These are phyloP conservation scores for Capsicum pubescens DNA, from an alignment of 257 asterid species.

Conservation along the genomic window DNA sequence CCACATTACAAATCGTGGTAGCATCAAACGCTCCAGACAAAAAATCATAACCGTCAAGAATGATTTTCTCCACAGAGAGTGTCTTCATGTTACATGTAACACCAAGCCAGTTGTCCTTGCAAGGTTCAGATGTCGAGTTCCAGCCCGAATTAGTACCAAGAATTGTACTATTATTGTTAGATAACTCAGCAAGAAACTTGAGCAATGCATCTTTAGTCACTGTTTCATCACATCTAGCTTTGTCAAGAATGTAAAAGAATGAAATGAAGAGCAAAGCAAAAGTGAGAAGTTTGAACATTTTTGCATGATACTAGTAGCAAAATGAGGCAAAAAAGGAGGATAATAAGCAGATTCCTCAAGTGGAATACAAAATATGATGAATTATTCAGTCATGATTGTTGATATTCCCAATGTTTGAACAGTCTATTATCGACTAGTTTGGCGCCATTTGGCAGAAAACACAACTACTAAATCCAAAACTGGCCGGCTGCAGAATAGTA, in stretches of 20 bases:
- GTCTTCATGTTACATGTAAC: conserved; percentile 42
- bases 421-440: background rate
- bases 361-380: background rate
- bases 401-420: conserved; percentile 21
- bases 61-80: conserved; percentile 37
- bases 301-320: conserved; percentile 19
- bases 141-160: conserved; percentile 44
- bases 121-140: conserved; percentile 58
- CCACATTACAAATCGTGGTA: conserved; percentile 44
- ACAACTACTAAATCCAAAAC: background rate
- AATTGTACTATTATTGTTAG: conserved; percentile 36
- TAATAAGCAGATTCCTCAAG: background rate
- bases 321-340: background rate
- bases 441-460: conserved; percentile 29
- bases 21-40: conserved; percentile 50
- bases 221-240: conserved; percentile 41
- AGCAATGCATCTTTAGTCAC: conserved; percentile 39
- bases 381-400: background rate
- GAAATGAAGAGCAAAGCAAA: conserved; percentile 39
- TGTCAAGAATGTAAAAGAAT: conserved; percentile 35
- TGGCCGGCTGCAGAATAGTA: conserved; percentile 7
- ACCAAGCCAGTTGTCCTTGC: conserved; percentile 56
- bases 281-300: conserved; percentile 42
- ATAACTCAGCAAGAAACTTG: conserved; percentile 48
- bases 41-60: conserved; percentile 45